A percentile compares a stretch with the other conserved stretches of the same genome.
Evolutionary conservation across 2,329 filamentous ascomycete species (phyloP).

Genomic region (Alternaria hordeiaustralica): DNA sequence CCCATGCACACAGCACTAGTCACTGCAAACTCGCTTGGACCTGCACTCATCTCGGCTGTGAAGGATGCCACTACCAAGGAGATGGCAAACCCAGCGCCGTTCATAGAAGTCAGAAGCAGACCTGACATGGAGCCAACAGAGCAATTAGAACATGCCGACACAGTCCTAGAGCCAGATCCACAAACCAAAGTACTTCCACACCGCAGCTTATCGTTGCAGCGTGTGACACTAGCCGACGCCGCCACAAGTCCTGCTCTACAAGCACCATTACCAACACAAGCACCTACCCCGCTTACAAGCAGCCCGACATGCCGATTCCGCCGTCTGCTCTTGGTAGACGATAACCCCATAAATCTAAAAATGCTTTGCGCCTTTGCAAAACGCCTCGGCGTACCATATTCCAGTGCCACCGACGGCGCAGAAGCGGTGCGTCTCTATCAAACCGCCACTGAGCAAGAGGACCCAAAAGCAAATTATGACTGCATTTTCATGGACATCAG

Average conservation of each 20-base stretch:
- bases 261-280: not conserved
- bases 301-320: slow-evolving; percentile 2
- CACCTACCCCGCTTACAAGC: not conserved
- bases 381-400: slow-evolving; percentile 20
- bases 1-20: slow-evolving; percentile 1
- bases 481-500: slow-evolving; percentile 42
- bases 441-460: slow-evolving; percentile 5
- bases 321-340: slow-evolving; percentile 44
- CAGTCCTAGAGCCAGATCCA: not conserved
- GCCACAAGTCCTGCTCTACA: not conserved
- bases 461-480: slow-evolving; percentile 13
- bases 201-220: not conserved
- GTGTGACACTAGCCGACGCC: not conserved
- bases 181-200: not conserved
- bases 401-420: slow-evolving; percentile 33
- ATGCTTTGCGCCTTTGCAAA: slow-evolving; percentile 34
- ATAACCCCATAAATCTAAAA: slow-evolving; percentile 46
- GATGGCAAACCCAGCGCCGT: not conserved
- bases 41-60: slow-evolving; percentile 3
- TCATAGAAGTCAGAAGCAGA: not conserved
- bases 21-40: not conserved
- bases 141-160: not conserved
- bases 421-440: slow-evolving; percentile 31
- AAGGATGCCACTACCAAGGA: not conserved
- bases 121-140: not conserved